Evolutionary conservation across 2,329 filamentous ascomycete genomes (phyloP).

Genomic region (Rutstroemia sp.): DNA sequence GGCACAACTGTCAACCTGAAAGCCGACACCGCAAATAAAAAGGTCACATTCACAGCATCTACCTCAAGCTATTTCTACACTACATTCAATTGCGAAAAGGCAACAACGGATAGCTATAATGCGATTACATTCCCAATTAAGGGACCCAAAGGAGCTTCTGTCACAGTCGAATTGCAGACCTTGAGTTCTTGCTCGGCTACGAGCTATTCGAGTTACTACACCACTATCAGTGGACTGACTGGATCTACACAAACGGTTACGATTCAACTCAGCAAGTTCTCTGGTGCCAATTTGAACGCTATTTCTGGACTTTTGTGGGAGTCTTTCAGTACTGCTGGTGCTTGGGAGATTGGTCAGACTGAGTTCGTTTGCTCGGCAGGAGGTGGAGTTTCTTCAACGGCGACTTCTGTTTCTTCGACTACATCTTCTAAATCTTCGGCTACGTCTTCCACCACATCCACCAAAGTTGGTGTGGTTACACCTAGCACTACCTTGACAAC

Average conservation of each 20-base stretch:
- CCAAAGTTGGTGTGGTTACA: neutral
- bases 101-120: conserved; percentile 39
- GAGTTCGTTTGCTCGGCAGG: conserved; percentile 35
- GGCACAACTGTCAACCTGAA: conserved; percentile 38
- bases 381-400: neutral
- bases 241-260: conserved; percentile 43
- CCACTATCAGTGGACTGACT: conserved; percentile 39
- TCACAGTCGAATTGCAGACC: conserved; percentile 41
- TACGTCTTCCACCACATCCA: neutral
- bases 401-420: neutral
- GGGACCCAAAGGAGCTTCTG: conserved; percentile 35
- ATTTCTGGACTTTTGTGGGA: conserved; percentile 39
- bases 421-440: neutral
- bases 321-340: conserved; percentile 30
- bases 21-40: conserved; percentile 32
- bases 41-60: conserved; percentile 39
- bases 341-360: conserved; percentile 43
- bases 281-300: conserved; percentile 42
- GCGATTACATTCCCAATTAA: conserved; percentile 41
- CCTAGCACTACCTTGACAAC: neutral
- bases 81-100: conserved; percentile 40
- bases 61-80: conserved; percentile 45
- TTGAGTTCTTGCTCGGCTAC: conserved; percentile 36
- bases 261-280: conserved; percentile 42
- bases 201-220: conserved; percentile 37